Evolutionary conservation across 768 basidiomycete genomes (phyloP), one percentile per base, ranked within the genome.

Genomic region (Suillus sp.): DNA sequence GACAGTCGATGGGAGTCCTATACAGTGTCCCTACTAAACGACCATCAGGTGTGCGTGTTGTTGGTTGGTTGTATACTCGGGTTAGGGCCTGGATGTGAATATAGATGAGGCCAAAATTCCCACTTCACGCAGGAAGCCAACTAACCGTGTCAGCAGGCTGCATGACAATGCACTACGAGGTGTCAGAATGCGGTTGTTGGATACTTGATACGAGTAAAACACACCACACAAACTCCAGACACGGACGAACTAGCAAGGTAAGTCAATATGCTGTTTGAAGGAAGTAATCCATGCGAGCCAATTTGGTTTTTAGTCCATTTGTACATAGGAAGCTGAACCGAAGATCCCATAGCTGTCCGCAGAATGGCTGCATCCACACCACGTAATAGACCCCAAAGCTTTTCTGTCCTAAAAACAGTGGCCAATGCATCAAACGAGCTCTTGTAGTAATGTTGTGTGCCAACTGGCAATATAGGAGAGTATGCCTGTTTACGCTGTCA

Each of bases 21-120:
- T 99, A 97, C 32, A 96, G 77, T 1, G 86, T 79, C 14, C 95
- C 96, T 66, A 86, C 84, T 38, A 85, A 72, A 68, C 79, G 87
- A 35, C 95, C 95, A 68, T 90, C 82, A 2, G 90, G 86, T 35
- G 87, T 81, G 54, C 79, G 78, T 67, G 80, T 81, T 0, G 93
- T 94, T 13, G 93, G 91, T 81, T 96, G 97, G 72, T 98, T 98
- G 75, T 99, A 99, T 84, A 99, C 88, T 63, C 97, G 84, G 8
- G 97, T 99, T 55, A 98, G 76, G 56, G 92, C 90, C 86, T 93
- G 69, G 62, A 30, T 5, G 37, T 56, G 37, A 27, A 7, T 18
- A 27, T 56, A 25, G 22, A 38, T 56, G 37, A 56, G 14, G 14
- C 18, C 20, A 62, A 37, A 27, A 65, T 22, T 50, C 67, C 32